Percentiles rank a stretch among this genome's conserved stretches.
phyloP scores from a whole-genome alignment of 768 basidiomycete genomes.

The Tephrocybe sp. region DNA sequence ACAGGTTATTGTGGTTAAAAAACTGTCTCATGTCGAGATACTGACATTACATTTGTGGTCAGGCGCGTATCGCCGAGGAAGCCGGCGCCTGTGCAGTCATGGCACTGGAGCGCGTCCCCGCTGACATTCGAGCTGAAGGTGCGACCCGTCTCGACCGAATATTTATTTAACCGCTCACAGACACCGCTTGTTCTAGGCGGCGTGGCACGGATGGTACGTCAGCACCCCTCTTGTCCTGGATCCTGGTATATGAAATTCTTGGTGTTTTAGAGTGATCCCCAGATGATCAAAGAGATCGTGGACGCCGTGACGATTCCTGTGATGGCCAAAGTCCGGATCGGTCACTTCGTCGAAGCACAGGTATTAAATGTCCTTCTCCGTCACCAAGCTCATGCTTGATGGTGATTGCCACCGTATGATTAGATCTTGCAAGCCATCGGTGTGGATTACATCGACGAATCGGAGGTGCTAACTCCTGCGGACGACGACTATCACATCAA shows the following conservation, averaged over 20 bases:
- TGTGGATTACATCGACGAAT: conserved; percentile 96
- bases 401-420: conserved; percentile 2
- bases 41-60: conserved; percentile 16
- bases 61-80: conserved; percentile 96
- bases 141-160: conserved; percentile 1
- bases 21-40: conserved; percentile 8
- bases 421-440: conserved; percentile 93
- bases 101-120: conserved; percentile 93
- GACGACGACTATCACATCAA: conserved; percentile 97
- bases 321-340: conserved; percentile 95
- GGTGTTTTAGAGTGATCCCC: conserved; percentile 74
- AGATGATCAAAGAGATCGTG: conserved; percentile 95
- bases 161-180: conserved; percentile 2
- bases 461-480: conserved; percentile 91
- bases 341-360: conserved; percentile 97
- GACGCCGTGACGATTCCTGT: conserved; percentile 95
- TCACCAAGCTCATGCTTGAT: conserved; percentile 6
- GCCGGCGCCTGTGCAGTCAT: conserved; percentile 98
- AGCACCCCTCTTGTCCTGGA: background rate
- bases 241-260: conserved; percentile 13
- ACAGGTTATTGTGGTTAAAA: conserved; percentile 28
- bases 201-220: conserved; percentile 89
- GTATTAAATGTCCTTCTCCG: conserved; percentile 32
- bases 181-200: conserved; percentile 47
- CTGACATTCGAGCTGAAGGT: conserved; percentile 86